phyloP scores from a whole-genome alignment of 2,329 filamentous ascomycete species.

The Nakataea oryzae region DNA sequence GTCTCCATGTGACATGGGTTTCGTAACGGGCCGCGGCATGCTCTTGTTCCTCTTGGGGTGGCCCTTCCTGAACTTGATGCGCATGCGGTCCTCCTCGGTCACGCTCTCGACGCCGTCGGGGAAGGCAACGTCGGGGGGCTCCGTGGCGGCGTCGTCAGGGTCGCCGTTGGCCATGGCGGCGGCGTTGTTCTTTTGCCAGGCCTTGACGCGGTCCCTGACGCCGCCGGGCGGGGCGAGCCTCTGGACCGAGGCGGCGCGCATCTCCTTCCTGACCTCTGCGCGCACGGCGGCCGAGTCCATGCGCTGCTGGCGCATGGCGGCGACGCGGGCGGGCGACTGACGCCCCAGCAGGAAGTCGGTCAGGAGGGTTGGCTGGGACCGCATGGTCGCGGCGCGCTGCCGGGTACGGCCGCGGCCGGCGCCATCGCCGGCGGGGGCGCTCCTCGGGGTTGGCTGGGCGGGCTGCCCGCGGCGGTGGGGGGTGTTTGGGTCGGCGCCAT shows the following conservation, averaged over 20 bases:
- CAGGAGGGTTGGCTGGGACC: slow-evolving; percentile 38
- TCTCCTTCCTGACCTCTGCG: slow-evolving; percentile 40
- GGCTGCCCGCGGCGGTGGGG: slow-evolving; percentile 7
- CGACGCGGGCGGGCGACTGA: slow-evolving; percentile 43
- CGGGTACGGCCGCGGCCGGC: slow-evolving; percentile 12
- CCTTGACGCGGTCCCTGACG: slow-evolving; percentile 69
- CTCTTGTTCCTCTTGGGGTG: slow-evolving; percentile 21
- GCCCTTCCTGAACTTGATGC: slow-evolving; percentile 36
- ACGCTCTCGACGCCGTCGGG: slow-evolving; percentile 50
- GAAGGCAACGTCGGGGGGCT: slow-evolving; percentile 51
- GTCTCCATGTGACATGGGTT: slow-evolving; percentile 3
- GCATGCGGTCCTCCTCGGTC: slow-evolving; percentile 48
- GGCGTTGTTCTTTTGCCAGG: slow-evolving; percentile 75
- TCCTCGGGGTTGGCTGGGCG: slow-evolving; percentile 26
- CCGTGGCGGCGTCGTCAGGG: slow-evolving; percentile 40
- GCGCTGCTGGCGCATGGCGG: slow-evolving; percentile 42
- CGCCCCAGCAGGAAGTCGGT: slow-evolving; percentile 48
- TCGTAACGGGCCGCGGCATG: not conserved
- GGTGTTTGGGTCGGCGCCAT: not conserved
- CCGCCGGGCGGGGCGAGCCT: slow-evolving; percentile 52
- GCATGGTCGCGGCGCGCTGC: slow-evolving; percentile 26
- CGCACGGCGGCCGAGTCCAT: slow-evolving; percentile 44
- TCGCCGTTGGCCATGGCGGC: slow-evolving; percentile 45
- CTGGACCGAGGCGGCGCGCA: slow-evolving; percentile 47
- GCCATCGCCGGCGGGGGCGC: slow-evolving; percentile 24